phyloP scores from a whole-genome alignment of 2,329 filamentous ascomycete genomes.

The Zymoseptoria tritici region DNA sequence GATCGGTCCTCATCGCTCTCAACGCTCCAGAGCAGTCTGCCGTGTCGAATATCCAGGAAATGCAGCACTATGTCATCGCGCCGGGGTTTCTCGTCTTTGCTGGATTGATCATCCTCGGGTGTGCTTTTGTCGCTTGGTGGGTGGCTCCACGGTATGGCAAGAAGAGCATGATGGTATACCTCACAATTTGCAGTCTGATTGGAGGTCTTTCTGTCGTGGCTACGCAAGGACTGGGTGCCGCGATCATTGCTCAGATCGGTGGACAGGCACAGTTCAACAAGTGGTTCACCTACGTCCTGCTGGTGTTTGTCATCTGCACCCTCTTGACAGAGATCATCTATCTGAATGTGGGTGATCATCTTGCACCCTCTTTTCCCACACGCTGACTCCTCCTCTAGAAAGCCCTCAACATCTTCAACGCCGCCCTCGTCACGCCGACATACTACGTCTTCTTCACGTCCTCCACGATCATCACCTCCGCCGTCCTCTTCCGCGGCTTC shows the following conservation, averaged over 20 bases:
- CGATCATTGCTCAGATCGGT: constrained; percentile 76
- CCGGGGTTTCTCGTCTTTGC: constrained; percentile 82
- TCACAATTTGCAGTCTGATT: constrained; percentile 91
- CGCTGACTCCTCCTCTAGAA: constrained; percentile 55
- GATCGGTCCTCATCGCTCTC: constrained; percentile 86
- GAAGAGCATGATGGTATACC: constrained; percentile 95
- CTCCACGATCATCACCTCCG: constrained; percentile 87
- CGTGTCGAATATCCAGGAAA: constrained; percentile 80
- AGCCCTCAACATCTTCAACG: constrained; percentile 96
- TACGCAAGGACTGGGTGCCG: constrained; percentile 85
- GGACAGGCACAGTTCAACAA: constrained; percentile 88
- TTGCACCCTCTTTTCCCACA: not conserved
- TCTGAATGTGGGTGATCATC: constrained; percentile 68
- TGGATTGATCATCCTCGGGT: constrained; percentile 72
- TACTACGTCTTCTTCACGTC: constrained; percentile 99
- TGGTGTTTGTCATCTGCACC: constrained; percentile 86
- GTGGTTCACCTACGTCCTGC: constrained; percentile 89
- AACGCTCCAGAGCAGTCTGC: constrained; percentile 84
- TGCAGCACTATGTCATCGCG: constrained; percentile 78
- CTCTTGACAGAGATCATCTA: constrained; percentile 90
- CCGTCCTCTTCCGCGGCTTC: constrained; percentile 88
- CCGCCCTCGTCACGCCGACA: constrained; percentile 90
- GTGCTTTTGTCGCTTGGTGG: constrained; percentile 66
- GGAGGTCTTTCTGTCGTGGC: constrained; percentile 91
- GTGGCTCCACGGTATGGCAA: constrained; percentile 84